Conservation (phyloP, 148 eudicot genomes). For the Amaranthus cruentus region DNA sequence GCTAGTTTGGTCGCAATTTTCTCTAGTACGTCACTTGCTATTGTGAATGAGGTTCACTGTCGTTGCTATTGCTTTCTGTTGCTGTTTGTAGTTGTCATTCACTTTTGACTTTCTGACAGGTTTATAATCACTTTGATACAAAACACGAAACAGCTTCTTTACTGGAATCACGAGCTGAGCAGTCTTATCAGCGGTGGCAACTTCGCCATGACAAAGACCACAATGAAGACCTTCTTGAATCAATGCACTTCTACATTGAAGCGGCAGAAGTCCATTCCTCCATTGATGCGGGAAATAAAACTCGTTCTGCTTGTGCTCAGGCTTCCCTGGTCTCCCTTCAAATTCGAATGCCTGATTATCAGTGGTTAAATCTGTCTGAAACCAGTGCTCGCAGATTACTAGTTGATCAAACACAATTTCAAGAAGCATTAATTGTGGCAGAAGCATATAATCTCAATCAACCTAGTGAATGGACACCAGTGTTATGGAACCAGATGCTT, state of each 20-base stretch:
- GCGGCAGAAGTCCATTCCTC: constrained; percentile 96
- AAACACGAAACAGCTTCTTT: constrained; percentile 88
- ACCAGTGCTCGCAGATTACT: constrained; percentile 80
- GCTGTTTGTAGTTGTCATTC: neutral
- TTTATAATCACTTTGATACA: constrained; percentile 94
- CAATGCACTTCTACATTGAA: constrained; percentile 86
- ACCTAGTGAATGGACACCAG: constrained; percentile 95
- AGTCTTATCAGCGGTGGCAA: constrained; percentile 68
- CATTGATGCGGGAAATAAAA: constrained; percentile 90
- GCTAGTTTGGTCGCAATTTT: neutral
- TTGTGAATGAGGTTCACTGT: neutral
- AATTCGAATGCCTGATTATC: constrained; percentile 91
- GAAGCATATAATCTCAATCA: constrained; percentile 94
- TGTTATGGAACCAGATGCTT: constrained; percentile 91
- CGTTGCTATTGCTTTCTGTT: neutral
- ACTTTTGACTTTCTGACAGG: constrained; percentile 37
- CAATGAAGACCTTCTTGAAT: constrained; percentile 85
- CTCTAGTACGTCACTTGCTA: neutral
- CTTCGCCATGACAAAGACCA: constrained; percentile 76
- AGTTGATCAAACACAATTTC: constrained; percentile 87
- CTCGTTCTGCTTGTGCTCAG: constrained; percentile 73
- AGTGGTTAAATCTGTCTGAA: constrained; percentile 81
- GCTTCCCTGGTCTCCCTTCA: constrained; percentile 94
- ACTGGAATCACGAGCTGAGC: constrained; percentile 75
- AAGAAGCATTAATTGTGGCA: constrained; percentile 92